phyloP scores from a whole-genome alignment of 148 eudicot genomes.

The Suaeda aralocaspica region DNA sequence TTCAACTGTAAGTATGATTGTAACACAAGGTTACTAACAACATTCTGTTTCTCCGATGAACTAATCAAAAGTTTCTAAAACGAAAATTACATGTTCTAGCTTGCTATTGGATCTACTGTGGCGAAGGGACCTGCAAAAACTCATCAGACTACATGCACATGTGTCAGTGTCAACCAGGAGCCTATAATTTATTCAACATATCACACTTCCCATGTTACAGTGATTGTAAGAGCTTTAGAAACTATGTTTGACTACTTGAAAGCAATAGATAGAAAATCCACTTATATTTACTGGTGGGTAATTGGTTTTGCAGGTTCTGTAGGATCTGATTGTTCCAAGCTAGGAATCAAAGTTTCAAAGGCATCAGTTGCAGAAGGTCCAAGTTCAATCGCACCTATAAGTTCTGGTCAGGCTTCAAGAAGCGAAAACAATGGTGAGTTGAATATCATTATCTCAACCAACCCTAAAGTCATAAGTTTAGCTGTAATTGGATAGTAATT shows the following conservation, averaged over 20 bases:
- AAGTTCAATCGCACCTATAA: slow-evolving; percentile 6
- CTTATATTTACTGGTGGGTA: background rate
- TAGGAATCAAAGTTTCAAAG: slow-evolving; percentile 44
- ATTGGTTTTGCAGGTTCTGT: slow-evolving; percentile 46
- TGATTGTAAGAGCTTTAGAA: slow-evolving; percentile 44
- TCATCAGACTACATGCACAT: slow-evolving; percentile 42
- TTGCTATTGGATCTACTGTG: slow-evolving; percentile 74
- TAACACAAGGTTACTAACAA: background rate
- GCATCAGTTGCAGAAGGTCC: slow-evolving; percentile 28
- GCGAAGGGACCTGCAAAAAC: slow-evolving; percentile 60
- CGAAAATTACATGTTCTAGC: slow-evolving; percentile 31
- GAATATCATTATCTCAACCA: background rate
- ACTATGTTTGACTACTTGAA: background rate
- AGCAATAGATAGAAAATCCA: background rate
- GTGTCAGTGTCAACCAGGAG: slow-evolving; percentile 58
- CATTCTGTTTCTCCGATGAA: background rate
- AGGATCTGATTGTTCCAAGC: slow-evolving; percentile 56
- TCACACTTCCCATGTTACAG: slow-evolving; percentile 65
- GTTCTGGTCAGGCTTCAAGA: slow-evolving; percentile 6
- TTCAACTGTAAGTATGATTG: slow-evolving; percentile 50
- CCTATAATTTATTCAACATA: slow-evolving; percentile 48
- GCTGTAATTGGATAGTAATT: background rate
- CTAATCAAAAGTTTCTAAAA: slow-evolving; percentile 1
- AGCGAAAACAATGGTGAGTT: slow-evolving; percentile 34
- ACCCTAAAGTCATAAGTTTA: background rate